phyloP scores from a whole-genome alignment of 495 filamentous ascomycete genomes.

The Xylaria cubensis region DNA sequence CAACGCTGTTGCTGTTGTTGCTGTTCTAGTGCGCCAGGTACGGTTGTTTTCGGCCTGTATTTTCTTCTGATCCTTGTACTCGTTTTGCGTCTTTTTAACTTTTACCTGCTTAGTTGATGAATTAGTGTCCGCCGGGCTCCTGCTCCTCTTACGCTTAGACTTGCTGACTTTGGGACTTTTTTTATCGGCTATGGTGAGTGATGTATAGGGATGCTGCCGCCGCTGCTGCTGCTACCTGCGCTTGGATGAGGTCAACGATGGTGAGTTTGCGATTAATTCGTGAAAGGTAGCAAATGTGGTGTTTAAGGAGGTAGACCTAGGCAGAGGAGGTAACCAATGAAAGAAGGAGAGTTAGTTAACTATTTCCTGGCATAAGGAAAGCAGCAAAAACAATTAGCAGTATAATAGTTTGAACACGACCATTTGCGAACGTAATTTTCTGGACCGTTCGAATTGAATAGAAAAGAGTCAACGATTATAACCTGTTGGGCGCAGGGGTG shows the following conservation, averaged over 20 bases:
- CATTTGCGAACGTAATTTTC: slow-evolving; percentile 19
- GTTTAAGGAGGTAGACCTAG: background rate
- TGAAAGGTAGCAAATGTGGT: background rate
- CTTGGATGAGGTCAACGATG: background rate
- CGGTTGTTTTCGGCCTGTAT: slow-evolving; percentile 64
- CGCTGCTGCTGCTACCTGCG: background rate
- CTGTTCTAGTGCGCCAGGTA: slow-evolving; percentile 90
- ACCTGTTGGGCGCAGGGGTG: too few species aligned
- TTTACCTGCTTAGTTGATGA: slow-evolving; percentile 40
- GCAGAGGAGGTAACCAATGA: background rate
- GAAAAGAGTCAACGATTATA: too few species aligned
- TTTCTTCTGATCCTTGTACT: slow-evolving; percentile 30
- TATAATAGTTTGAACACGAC: background rate
- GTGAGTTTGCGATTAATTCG: slow-evolving; percentile 1
- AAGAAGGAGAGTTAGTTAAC: background rate
- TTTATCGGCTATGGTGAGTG: slow-evolving; percentile 24
- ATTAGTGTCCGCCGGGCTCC: slow-evolving; percentile 29
- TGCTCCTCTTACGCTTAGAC: slow-evolving; percentile 33
- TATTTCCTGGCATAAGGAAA: background rate
- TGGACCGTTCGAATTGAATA: too few species aligned
- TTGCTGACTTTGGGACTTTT: slow-evolving; percentile 24
- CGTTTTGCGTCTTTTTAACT: slow-evolving; percentile 45
- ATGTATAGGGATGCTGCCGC: background rate
- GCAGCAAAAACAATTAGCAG: background rate
- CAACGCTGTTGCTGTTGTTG: slow-evolving; percentile 46